A percentile compares a stretch with the other conserved stretches of the same genome.
phyloP scores from a whole-genome alignment of 129 eudicot genomes.

The Calendula officinalis region DNA sequence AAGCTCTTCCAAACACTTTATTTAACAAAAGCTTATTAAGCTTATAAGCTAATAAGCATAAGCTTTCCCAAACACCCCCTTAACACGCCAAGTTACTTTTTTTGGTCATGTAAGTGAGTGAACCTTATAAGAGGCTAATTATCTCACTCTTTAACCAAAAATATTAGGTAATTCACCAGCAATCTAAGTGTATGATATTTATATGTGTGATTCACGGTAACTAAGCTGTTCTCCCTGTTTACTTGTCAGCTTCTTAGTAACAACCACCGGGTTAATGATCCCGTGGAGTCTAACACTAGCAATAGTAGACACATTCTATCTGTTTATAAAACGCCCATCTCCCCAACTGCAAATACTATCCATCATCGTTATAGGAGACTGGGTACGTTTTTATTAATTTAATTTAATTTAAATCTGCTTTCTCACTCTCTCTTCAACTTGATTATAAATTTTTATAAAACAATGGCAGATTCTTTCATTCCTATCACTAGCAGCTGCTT shows the following conservation, averaged over 20 bases:
- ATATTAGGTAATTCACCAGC: too few relatives aligned
- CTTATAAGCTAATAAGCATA: too few relatives aligned
- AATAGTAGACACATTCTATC: constrained; percentile 60
- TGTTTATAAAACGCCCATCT: constrained; percentile 58
- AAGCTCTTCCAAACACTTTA: too few relatives aligned
- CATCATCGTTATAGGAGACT: constrained; percentile 66
- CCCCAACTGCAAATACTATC: constrained; percentile 56
- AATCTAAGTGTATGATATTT: too few relatives aligned
- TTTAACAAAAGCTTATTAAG: too few relatives aligned
- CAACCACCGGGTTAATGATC: constrained; percentile 76
- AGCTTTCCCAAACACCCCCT: too few relatives aligned
- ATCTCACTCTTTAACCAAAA: too few relatives aligned
- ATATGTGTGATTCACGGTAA: too few relatives aligned
- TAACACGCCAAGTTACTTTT: too few relatives aligned
- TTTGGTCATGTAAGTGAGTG: too few relatives aligned
- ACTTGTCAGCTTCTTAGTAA: constrained; percentile 68
- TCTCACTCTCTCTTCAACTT: neutral
- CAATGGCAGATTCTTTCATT: constrained; percentile 60
- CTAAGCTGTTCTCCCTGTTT: constrained; percentile 16
- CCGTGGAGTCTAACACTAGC: constrained; percentile 89
- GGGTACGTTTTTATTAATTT: constrained; percentile 41
- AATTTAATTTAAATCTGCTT: neutral
- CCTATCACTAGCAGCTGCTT: constrained; percentile 74
- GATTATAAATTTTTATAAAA: neutral
- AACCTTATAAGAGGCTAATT: too few relatives aligned